Evolutionary conservation across 345 rosid genomes (phyloP), one percentile per base, ranked within the genome.

Genomic region (Camelina neglecta): DNA sequence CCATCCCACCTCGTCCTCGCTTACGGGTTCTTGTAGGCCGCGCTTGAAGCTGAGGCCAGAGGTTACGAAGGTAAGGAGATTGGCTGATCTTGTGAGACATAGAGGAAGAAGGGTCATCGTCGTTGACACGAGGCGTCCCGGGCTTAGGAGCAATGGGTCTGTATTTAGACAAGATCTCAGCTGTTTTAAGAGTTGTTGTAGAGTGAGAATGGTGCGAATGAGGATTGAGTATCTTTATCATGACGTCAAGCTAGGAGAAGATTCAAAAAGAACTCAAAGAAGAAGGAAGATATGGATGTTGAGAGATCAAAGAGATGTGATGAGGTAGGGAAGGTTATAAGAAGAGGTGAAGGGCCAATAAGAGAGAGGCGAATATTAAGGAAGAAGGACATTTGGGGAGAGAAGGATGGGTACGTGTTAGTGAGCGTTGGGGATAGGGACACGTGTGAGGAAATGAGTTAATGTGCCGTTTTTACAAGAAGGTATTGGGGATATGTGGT

Each of bases 61-160:
- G 81, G 73, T 78, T 87, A 79, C 97, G 85, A 0, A 90, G 83
- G 79, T 90, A 90, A 44, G 93, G 91, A 71, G 97, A 92, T 50
- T 89, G 88, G 60, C 76, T 75, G 67, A 92, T 92, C 79, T 85
- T 92, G 61, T 81, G 84, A 65, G 92, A 85, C 91, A 81, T 80
- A 58, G 83, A 71, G 60, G 85, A 77, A 48, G 88, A 65, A 62
- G 44, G 66, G 48, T 85, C 86, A 78, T 73, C 41, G 15, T 69
- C 39, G 67, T 82, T 67, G 11, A 12, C 66, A 44, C 36, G 69
- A 4, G 85, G 68, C 12, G 62, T 51, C 71, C 86, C 96, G 0
- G 98, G 98, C 77, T 82, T 95, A 2, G 99, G 99, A 15, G 99
- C 98, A 50, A 92, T 95, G 3, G 98, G 99, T 66, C 97, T 82